Percentiles rank a stretch among this genome's conserved stretches.
These are phyloP conservation scores for Wickerhamomyces rabaulensis DNA, from an alignment of 805 yeast species.

Conservation along the genomic window DNA sequence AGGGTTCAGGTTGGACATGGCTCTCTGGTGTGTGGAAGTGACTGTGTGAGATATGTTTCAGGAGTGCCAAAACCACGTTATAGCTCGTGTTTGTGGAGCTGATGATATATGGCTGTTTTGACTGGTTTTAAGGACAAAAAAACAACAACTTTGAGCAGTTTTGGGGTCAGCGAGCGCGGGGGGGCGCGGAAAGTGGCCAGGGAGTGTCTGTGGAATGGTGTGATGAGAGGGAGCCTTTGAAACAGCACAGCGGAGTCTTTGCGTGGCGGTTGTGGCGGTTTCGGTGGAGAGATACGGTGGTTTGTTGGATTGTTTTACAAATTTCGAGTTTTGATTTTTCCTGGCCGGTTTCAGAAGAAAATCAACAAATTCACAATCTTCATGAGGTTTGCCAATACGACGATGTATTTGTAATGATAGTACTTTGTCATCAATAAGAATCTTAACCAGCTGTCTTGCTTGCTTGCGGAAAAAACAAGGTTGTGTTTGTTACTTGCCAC, in stretches of 20 bases:
- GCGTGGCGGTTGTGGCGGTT: background rate
- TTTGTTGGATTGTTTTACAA: too few species aligned
- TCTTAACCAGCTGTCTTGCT: too few species aligned
- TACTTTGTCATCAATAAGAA: too few species aligned
- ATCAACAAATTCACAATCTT: too few species aligned
- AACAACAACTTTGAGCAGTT: background rate
- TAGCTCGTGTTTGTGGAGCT: background rate
- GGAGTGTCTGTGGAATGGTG: background rate
- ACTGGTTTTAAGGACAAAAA: background rate
- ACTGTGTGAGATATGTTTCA: background rate
- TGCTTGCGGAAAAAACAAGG: too few species aligned
- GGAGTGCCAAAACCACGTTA: background rate
- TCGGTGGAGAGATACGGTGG: too few species aligned
- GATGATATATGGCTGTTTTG: background rate
- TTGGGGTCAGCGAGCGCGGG: background rate
- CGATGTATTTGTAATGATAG: too few species aligned
- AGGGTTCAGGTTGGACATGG: constrained; percentile 11
- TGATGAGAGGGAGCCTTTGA: background rate
- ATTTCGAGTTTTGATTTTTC: background rate
- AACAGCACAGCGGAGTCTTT: background rate
- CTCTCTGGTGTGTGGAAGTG: background rate
- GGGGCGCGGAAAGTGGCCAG: background rate
- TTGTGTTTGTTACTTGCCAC: too few species aligned
- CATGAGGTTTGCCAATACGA: too few species aligned
- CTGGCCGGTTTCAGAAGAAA: too few species aligned